Evolutionary conservation across 352 stramenopile genomes (phyloP).

Genomic region (Saprolegnia diclina): DNA sequence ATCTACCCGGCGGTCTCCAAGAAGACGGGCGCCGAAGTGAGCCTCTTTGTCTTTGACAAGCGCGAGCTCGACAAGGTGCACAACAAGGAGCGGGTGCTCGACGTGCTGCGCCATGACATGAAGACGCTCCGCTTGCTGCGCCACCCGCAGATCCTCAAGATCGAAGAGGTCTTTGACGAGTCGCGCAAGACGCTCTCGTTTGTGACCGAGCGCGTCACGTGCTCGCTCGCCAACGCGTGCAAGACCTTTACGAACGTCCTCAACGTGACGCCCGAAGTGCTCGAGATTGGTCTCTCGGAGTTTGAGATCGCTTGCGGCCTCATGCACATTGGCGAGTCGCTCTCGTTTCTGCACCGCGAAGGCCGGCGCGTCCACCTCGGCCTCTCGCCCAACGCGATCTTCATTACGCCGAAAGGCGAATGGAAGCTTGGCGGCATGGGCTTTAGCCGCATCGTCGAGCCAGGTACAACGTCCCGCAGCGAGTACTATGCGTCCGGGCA

Average conservation of each 20-base stretch:
- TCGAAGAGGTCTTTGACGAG: slow-evolving; percentile 87
- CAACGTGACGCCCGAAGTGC: slow-evolving; percentile 80
- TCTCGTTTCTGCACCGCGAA: slow-evolving; percentile 89
- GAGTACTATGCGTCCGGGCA: slow-evolving; percentile 70
- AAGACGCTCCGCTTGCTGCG: slow-evolving; percentile 80
- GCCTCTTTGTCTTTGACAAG: slow-evolving; percentile 84
- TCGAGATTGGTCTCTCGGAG: slow-evolving; percentile 82
- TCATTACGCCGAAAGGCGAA: slow-evolving; percentile 87
- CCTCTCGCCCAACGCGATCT: slow-evolving; percentile 80
- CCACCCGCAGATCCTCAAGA: slow-evolving; percentile 85
- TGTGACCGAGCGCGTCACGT: slow-evolving; percentile 86
- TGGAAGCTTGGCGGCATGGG: slow-evolving; percentile 90
- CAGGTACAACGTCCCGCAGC: slow-evolving; percentile 69
- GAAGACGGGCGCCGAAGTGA: slow-evolving; percentile 76
- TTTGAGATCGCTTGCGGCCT: slow-evolving; percentile 85
- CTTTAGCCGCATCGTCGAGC: slow-evolving; percentile 81
- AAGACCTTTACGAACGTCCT: slow-evolving; percentile 84
- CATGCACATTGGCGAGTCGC: slow-evolving; percentile 83
- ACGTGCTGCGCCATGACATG: slow-evolving; percentile 85
- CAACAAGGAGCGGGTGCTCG: slow-evolving; percentile 81
- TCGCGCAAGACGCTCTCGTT: slow-evolving; percentile 81
- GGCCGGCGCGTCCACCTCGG: slow-evolving; percentile 81
- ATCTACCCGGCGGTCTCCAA: slow-evolving; percentile 76
- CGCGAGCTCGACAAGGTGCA: slow-evolving; percentile 78
- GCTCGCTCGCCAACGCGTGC: slow-evolving; percentile 85